Conservation (phyloP, 2,329 filamentous ascomycete species). For the Geosmithia flava region DNA sequence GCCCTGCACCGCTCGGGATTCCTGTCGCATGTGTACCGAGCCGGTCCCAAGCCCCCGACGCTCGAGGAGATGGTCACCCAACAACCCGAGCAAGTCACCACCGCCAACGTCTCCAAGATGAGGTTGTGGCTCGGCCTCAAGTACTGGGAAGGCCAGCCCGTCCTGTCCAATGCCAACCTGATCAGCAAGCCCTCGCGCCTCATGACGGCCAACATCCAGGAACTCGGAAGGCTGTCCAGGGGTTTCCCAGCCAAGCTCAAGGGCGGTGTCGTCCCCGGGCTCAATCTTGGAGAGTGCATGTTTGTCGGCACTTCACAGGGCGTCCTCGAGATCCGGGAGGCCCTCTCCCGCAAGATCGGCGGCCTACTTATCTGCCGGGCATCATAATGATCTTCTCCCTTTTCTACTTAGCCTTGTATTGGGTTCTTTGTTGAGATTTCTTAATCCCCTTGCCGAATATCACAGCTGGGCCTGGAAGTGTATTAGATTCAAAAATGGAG, state of each 20-base stretch:
- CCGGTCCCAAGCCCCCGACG: constrained; percentile 42
- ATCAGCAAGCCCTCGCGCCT: constrained; percentile 65
- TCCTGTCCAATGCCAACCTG: constrained; percentile 53
- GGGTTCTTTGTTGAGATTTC: not conserved
- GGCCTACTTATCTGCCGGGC: constrained; percentile 68
- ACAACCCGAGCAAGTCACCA: constrained; percentile 47
- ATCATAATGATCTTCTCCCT: constrained; percentile 17
- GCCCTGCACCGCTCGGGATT: constrained; percentile 76
- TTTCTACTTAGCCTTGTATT: not conserved
- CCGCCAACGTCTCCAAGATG: constrained; percentile 58
- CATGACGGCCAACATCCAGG: constrained; percentile 50
- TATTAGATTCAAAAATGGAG: not conserved
- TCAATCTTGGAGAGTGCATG: constrained; percentile 72
- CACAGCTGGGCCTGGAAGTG: not conserved
- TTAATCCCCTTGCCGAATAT: not conserved
- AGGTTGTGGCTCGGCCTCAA: constrained; percentile 84
- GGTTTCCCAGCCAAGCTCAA: constrained; percentile 47
- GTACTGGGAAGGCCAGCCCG: constrained; percentile 75
- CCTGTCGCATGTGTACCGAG: constrained; percentile 66
- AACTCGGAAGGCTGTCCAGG: constrained; percentile 53
- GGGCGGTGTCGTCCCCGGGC: constrained; percentile 58
- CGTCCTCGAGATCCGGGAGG: constrained; percentile 71
- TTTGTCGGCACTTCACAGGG: constrained; percentile 69
- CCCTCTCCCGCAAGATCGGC: constrained; percentile 68
- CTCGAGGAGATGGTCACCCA: constrained; percentile 28